Base-by-base conservation (phyloP, 2,329 filamentous ascomycete species). In the Pseudopyrenochaeta lycopersici region DNA sequence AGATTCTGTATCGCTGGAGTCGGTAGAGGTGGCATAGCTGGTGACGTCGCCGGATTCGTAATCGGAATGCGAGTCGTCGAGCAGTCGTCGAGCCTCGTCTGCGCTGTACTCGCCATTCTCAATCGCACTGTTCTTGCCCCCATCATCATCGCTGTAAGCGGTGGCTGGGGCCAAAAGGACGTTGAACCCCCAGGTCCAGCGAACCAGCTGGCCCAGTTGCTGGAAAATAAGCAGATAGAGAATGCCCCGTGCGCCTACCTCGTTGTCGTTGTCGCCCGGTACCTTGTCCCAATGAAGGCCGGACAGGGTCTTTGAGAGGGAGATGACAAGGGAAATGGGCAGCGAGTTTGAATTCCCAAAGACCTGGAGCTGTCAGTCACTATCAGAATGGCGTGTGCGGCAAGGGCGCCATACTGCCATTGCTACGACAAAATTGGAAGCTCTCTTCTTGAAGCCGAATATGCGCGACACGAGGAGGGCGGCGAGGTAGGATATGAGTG, bases 281-380 rank as follows among this genome's bases (percentile, higher is more conserved):
- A 98, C 86, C 62, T 87, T 89, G 77, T 94, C 89, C 95, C 95
- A 99, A 74, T 98, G 94, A 29, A 99, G 82, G 5, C 95, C 95
- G 67, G 89, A 87, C 51, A 99, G 83, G 0, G 95, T 99, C 73
- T 97, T 90, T 12, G 94, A 96, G 10, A 99, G 84, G 7, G 94
- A 97, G 52, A 98, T 85, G 58, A 99, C 92, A 50, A 99, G 87
- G 0, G 95, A 99, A 57, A 99, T 98, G 0, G 95, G 95, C 17
- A 99, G 84, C 15, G 95, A 98, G 78, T 99, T 99, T 30, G 94
- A 98, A 76, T 99, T 99, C 66, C 94, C 95, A 75, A 99, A 99
- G 43, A 98, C 86, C 85, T 88, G 57, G 23, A 41, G 30, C 9
- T 17, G 56, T 73, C 42, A 71, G 71, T 35, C 14, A 38, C 14